Evolutionary conservation across 768 basidiomycete genomes (phyloP), one percentile per base, ranked within the genome.

Genomic region (Neoboletus magnificus): DNA sequence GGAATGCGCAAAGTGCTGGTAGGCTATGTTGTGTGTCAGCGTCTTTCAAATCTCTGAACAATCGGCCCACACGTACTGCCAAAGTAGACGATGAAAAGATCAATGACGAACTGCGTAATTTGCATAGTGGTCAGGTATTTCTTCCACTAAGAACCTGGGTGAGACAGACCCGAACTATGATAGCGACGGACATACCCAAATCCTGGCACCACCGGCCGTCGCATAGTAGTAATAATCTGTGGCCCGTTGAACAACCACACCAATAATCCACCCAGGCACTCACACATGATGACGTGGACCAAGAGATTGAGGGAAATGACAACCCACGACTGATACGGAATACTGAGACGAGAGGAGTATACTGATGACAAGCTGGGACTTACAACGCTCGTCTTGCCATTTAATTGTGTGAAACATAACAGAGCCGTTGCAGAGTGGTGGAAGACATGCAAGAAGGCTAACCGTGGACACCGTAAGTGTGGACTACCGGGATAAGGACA

Each of bases 161-260:
- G 48, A 60, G 55, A 52, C 10, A 42, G 37, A 41, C 22, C 11
- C 20, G 1, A 20, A 37, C 32, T n/a, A 48, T 22, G n/a, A 29
- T 12, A 48, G 57, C 12, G 22, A 43, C 4, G 1, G 20, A 70
- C 80, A 50, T 73, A 94, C 93, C 94, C 97, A 98, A 75, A 98
- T 93, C 76, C 81, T 91, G 68, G 89, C 89, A 59, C 97, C 97
- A 67, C 96, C 93, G 48, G 97, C 94, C 48, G 97, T 98, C 25
- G 94, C 94, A 74, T 89, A 98, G 77, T 99, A 99, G 77, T 99
- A 99, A 74, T 98, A 99, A 77, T 99, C 94, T 95, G 66, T 7
- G 20, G 8, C 23, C 22, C 18, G 20, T 33, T 45, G 36, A 62
- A 56, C 25, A 54, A 27, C 44, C 11, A 2, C 12, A 8, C 33